Base-by-base conservation (phyloP, 1,284 basidiomycete species). In the Schizopora paradoxa region DNA sequence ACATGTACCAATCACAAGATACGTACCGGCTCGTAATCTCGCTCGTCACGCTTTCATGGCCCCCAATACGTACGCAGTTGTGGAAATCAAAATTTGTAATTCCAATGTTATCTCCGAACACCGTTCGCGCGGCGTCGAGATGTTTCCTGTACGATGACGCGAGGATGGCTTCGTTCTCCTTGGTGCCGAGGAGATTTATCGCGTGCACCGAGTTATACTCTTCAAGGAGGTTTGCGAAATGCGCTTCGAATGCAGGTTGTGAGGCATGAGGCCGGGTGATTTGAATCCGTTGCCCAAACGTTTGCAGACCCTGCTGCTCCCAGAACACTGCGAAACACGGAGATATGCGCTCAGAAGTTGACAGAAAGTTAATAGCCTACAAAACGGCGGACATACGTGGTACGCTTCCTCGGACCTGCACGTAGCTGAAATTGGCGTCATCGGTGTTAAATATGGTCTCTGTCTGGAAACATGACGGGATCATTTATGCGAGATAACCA, bases 11-110 rank as follows among this genome's bases (percentile, higher is more conserved):
- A 22, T 28, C 50, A 41, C 19, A 37, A 6, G 31, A 38, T 43
- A 14, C 44, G 47, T 29, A 50, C 13, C 38, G 6, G 58, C 69
- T 83, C 77, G 74, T 77, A 27, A 98, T 65, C 56, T 94, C 89
- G 53, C 76, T 68, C 48, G 85, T 68, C 22, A 97, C 81, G 44
- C 79, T 84, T 48, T 99, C 95, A 59, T 98, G 90, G 4, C 96
- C 95, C 27, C 81, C 81, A n/a, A 80, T 67, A 57, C 79, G 74
- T 19, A 93, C 88, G 5, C 80, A 78, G 29, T 81, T 78, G 59
- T 99, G 96, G 60, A 99, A 98, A 65, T 99, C 96, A 58, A 92
- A 98, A 55, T 92, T 81, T 0, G 91, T 94, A 47, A 96, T 82
- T 28, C 76, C 66, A 45, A 86, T 66, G 41, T 74, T 69, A 54